Evolutionary conservation across 1,284 basidiomycete genomes (phyloP).

Genomic region (Trametes versicolor): DNA sequence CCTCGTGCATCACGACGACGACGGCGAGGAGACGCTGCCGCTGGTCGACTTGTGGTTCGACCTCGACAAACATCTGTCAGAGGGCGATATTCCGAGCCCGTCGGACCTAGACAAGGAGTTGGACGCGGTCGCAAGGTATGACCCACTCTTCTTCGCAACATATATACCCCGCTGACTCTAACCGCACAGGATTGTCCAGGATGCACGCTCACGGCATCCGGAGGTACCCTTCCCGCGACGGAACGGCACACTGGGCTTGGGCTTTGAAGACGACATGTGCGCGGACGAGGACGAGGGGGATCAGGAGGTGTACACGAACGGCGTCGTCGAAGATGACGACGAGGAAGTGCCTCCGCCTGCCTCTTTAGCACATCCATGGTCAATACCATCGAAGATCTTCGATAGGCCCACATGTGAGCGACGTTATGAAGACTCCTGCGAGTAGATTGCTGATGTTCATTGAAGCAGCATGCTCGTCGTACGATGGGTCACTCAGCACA

Average conservation of each 20-base stretch:
- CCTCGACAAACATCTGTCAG: conserved; percentile 16
- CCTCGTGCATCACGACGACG: conserved; percentile 2
- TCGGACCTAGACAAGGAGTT: conserved; percentile 16
- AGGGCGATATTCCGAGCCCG: conserved; percentile 18
- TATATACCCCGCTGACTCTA: background rate
- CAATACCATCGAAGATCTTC: background rate
- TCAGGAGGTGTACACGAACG: background rate
- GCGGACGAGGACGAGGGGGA: background rate
- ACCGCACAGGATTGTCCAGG: conserved; percentile 9
- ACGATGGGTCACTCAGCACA: background rate
- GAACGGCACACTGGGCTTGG: conserved; percentile 1
- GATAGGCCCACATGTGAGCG: background rate
- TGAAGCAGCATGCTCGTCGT: background rate
- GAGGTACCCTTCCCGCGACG: background rate
- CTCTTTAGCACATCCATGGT: background rate
- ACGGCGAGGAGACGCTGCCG: conserved; percentile 18
- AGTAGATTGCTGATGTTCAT: background rate
- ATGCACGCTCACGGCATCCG: background rate
- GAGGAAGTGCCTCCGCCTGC: background rate
- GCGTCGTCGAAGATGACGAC: background rate
- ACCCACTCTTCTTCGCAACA: background rate
- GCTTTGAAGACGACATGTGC: background rate
- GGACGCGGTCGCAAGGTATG: conserved; percentile 11
- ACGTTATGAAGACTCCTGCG: background rate
- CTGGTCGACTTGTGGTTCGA: conserved; percentile 29